A percentile compares a stretch with the other conserved stretches of the same genome.
phyloP scores from a whole-genome alignment of 1,284 basidiomycete genomes.

The Tilletiopsis washingtonensis region DNA sequence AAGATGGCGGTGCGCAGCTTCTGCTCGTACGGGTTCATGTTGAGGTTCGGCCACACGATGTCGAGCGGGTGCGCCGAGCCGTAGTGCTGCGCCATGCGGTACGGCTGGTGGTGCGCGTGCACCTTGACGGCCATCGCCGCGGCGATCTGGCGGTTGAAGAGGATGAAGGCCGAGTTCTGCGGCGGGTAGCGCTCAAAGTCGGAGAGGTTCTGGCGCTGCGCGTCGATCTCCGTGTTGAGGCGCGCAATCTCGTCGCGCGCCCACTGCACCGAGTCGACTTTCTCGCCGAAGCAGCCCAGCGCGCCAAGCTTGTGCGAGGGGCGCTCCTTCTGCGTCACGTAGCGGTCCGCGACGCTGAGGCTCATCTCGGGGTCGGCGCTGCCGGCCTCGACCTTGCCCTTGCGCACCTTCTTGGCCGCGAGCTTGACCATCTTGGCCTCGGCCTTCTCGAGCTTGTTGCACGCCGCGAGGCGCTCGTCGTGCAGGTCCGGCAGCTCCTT shows the following conservation, averaged over 20 bases:
- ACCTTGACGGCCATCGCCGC: conserved; percentile 30
- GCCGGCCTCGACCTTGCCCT: conserved; percentile 36
- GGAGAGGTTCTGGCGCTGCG: conserved; percentile 59
- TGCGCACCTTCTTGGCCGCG: conserved; percentile 58
- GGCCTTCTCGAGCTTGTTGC: conserved; percentile 71
- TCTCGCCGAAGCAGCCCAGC: conserved; percentile 61
- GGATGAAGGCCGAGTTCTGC: conserved; percentile 61
- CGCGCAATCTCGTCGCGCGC: conserved; percentile 56
- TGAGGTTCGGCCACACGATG: conserved; percentile 80
- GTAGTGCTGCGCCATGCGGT: conserved; percentile 36
- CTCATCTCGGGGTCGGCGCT: conserved; percentile 25
- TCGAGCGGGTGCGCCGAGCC: conserved; percentile 52
- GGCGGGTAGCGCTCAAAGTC: conserved; percentile 56
- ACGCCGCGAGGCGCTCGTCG: conserved; percentile 67
- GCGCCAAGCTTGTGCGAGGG: conserved; percentile 69
- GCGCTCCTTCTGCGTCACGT: conserved; percentile 49
- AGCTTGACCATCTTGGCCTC: conserved; percentile 68
- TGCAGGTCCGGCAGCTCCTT: conserved; percentile 75
- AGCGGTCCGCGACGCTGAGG: conserved; percentile 33
- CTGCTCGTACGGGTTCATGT: conserved; percentile 81
- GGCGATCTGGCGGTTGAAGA: conserved; percentile 86
- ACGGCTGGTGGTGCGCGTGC: conserved; percentile 34
- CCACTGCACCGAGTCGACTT: conserved; percentile 80
- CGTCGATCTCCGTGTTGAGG: conserved; percentile 53
- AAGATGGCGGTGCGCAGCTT: conserved; percentile 54